Evolutionary conservation across 176 grass and related monocot genomes (phyloP), one percentile per base, ranked within the genome.

Genomic region (barley (Hordeum vulgare)): DNA sequence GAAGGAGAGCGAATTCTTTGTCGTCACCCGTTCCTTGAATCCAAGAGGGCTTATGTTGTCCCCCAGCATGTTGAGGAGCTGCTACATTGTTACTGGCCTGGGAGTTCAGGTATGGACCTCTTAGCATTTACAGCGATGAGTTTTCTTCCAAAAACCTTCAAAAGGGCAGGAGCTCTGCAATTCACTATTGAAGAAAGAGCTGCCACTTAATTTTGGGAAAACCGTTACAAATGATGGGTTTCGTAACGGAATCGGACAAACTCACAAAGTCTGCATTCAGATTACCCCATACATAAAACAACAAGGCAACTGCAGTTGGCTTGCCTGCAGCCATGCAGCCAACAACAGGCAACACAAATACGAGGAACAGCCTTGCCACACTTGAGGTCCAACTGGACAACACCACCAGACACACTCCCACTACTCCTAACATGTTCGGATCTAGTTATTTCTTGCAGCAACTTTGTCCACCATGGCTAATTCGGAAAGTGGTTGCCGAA

Each of bases 11-110:
- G 93, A 45, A 93, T 96, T 87, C 85, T 99, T 23, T 99, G 96
- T 62, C 88, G 93, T 29, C 93, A 99, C 59, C 96, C 96, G 31
- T 99, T 99, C 77, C 88, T 86, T 90, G 93, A 99, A 88, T 99
- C 96, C 33, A 99, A 99, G 84, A 96, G 96, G 78, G 96, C 91
- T 64, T 96, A 96, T 86, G 93, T 96, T 86, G 93, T 94, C 45
- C 90, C 93, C 54, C 93, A 99, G 63, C 80, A 65, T 75, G 96
- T 96, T 65, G 93, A 99, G 80, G 96, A 99, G 89, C 91, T 99
- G 82, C 89, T 94, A 47, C 89, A 86, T 56, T 99, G 93, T 84
- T 96, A 96, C 81, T 99, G 93, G 86, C 83, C 91, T 63, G 96
- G 96, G 35, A 90, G 10, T 71, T 90, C 96, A 83, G 74, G 96